Conservation (phyloP, 352 stramenopile species). For the Pythium phragmitis region DNA sequence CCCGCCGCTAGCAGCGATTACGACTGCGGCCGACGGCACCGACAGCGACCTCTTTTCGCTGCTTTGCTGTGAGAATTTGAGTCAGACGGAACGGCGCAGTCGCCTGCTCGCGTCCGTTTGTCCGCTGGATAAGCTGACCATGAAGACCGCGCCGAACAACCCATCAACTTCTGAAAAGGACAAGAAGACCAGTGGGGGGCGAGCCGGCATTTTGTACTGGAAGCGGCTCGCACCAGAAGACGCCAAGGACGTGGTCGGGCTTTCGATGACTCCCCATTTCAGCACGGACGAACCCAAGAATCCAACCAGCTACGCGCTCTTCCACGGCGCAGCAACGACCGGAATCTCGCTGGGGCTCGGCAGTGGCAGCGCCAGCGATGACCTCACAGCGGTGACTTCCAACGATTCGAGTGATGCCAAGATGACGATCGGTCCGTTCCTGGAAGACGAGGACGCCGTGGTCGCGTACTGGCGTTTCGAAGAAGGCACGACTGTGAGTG, state of each 20-base stretch:
- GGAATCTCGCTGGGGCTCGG: neutral
- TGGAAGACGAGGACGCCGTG: constrained; percentile 83
- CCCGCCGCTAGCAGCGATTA: constrained; percentile 41
- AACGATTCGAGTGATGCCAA: constrained; percentile 27
- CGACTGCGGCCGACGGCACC: constrained; percentile 28
- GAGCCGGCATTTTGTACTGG: constrained; percentile 54
- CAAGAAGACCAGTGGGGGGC: constrained; percentile 2
- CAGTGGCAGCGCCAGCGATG: too few species aligned
- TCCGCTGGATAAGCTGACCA: constrained; percentile 47
- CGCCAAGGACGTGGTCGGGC: constrained; percentile 58
- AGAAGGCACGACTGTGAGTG: constrained; percentile 46
- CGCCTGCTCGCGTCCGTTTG: constrained; percentile 53
- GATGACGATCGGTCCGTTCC: constrained; percentile 77
- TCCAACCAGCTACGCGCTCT: constrained; percentile 51
- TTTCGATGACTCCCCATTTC: constrained; percentile 42
- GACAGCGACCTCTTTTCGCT: constrained; percentile 49
- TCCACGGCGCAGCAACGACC: constrained; percentile 15
- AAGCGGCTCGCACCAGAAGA: constrained; percentile 70
- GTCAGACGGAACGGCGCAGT: constrained; percentile 62
- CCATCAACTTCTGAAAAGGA: neutral
- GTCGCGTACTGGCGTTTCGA: constrained; percentile 88
- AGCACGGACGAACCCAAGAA: constrained; percentile 55
- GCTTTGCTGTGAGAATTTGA: constrained; percentile 64
- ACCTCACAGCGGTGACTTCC: neutral
- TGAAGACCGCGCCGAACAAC: constrained; percentile 10